Evolutionary conservation across 2,329 filamentous ascomycete species (phyloP), one percentile per base, ranked within the genome.

Genomic region (Xylariales sp.): DNA sequence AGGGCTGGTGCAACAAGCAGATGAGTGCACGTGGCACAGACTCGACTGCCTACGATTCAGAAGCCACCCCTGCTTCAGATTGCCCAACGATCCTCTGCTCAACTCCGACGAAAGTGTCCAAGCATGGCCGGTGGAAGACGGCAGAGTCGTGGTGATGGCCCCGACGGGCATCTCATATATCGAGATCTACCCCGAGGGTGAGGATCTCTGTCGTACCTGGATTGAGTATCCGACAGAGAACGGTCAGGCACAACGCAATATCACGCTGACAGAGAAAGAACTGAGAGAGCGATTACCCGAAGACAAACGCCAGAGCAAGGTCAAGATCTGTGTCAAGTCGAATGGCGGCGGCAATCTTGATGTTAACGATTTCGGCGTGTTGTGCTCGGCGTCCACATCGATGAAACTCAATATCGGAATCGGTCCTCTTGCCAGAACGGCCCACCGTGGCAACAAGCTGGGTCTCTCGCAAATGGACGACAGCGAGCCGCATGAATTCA

Each of bases 1-100:
- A 3, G 84, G 85, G 4, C 64, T 88, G 5, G 85, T 89, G 31
- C 62, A 84, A 31, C 80, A 79, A 22, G 77, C 82, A 34, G 88
- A 96, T 51, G 93, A 97, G 64, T 95, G 90, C 60, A 74, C 73
- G 19, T 97, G 91, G 91, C 90, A 96, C 63, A 79, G 90, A 44
- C 74, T 97, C 5, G 93, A 97, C 62, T 82, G 82, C 40, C 72
- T 98, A 39, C 86, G 89, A 28, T 95, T 96, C 68, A 83, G 89
- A 49, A 85, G 83, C 51, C 93, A 98, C 57, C 88, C 90, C 4
- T 89, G 87, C 60, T 97, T 98, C 70, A 76, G 82, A 41, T 75
- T 95, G 39, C 88, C 90, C 0, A 84, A 80, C 42, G 93, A 97
- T 53, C 65, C 76, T 4, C 66, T 76, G 12, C 60, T 76, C 28